These are phyloP conservation scores for Trypanosomatidae sp. DNA, from an alignment of 208 protist genomes.

Conservation along the genomic window DNA sequence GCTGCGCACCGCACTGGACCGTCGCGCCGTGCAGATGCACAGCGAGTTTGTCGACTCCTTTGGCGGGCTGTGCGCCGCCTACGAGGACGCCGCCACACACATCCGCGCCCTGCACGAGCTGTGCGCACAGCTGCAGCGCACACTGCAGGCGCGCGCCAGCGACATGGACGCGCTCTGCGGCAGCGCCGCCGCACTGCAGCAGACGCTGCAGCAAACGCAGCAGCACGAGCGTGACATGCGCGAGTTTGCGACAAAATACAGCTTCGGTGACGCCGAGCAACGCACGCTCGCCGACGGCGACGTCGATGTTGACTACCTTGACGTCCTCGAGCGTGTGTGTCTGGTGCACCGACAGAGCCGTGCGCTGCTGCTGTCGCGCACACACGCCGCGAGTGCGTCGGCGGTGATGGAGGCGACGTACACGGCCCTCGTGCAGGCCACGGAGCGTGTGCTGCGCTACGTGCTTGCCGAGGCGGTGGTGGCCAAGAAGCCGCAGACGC, in stretches of 20 bases:
- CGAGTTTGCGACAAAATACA: slow-evolving; percentile 45
- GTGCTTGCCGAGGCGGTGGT: slow-evolving; percentile 19
- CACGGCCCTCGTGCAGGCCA: slow-evolving; percentile 37
- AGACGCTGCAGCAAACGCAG: slow-evolving; percentile 24
- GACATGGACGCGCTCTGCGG: slow-evolving; percentile 11
- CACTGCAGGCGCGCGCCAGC: not conserved
- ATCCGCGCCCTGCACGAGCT: slow-evolving; percentile 31
- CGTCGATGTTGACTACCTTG: slow-evolving; percentile 48
- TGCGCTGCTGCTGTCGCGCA: slow-evolving; percentile 17
- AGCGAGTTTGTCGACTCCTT: slow-evolving; percentile 44
- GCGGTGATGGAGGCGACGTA: slow-evolving; percentile 66
- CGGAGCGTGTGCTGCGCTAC: slow-evolving; percentile 47
- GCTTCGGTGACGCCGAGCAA: slow-evolving; percentile 54
- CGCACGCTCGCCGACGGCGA: slow-evolving; percentile 31
- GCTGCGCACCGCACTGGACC: slow-evolving; percentile 41
- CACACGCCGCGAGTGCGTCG: slow-evolving; percentile 5
- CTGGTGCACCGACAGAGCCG: slow-evolving; percentile 46
- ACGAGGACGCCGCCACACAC: slow-evolving; percentile 22
- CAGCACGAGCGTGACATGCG: slow-evolving; percentile 36
- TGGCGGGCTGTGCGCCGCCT: slow-evolving; percentile 29
- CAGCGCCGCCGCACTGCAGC: slow-evolving; percentile 8
- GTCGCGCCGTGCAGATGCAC: slow-evolving; percentile 42
- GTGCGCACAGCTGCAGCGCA: slow-evolving; percentile 11
- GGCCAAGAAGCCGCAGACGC: not conserved
- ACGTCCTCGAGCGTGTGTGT: slow-evolving; percentile 47